Evolutionary conservation across 2,329 filamentous ascomycete genomes (phyloP), one percentile per base, ranked within the genome.

Genomic region (Byssothecium circinans): DNA sequence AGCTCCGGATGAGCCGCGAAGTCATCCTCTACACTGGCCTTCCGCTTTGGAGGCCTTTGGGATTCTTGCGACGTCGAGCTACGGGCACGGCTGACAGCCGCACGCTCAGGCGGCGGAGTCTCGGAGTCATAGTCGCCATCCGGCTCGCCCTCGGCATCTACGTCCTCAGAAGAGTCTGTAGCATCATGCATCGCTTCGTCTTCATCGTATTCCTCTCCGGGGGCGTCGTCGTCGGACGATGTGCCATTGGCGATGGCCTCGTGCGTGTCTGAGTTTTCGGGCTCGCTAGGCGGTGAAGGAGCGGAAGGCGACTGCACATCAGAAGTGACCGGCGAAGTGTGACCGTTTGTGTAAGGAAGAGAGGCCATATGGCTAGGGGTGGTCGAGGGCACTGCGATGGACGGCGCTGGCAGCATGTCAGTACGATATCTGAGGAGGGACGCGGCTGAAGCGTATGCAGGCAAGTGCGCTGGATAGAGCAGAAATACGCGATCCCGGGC

Each of bases 1-100:
- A 99, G 79, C 74, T 96, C 91, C 36, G 94, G 94, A 64, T 99
- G 95, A 65, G 89, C 88, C 62, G 86, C 82, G 61, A 97, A 96
- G 66, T 94, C 88, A 61, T 94, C 88, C 42, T 86, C 84, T 30
- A 82, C 72, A 68, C 66, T 79, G 70, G 70, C 68, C 61, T 79
- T 84, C 57, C 91, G 87, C 78, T 96, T 96, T 41, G 48, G 53
- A 17, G 52, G 81, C 65, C 84, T 81, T 54, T 80, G 81, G 35
- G 86, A 88, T 61, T 86, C 85, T 62, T 84, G 81, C 38, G 90
- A 94, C 65, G 83, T 83, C 56, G 86, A 88, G 62, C 80, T 66
- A 73, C 81, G 53, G 55, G 80, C 84, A 52, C 83, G 81, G 53
- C 83, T 71, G 55, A 73, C 75, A 50, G 70, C 65, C 49, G 60